These are phyloP conservation scores for Chlorella sp. DNA, from an alignment of 139 green algal species.

Conservation along the genomic window DNA sequence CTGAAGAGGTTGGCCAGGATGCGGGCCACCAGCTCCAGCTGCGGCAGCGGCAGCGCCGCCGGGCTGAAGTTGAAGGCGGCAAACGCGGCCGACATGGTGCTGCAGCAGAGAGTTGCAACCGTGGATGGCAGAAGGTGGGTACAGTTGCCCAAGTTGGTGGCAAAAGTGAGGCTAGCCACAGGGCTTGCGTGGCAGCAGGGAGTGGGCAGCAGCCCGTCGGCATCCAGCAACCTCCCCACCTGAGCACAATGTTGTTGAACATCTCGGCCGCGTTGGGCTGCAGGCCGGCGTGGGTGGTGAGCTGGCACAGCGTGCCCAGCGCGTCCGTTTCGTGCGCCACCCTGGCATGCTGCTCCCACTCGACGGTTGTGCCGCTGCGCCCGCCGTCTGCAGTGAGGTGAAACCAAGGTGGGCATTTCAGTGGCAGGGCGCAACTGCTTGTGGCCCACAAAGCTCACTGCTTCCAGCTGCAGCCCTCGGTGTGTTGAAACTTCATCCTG, in stretches of 20 bases:
- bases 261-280: constrained; percentile 28
- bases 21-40: constrained; percentile 33
- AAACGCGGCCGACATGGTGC: constrained; percentile 37
- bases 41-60: constrained; percentile 25
- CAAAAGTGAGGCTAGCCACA: too few species aligned
- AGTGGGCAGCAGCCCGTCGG: background rate
- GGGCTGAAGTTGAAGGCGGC: constrained; percentile 63
- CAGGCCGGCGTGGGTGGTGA: constrained; percentile 8
- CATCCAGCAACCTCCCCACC: background rate
- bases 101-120: background rate
- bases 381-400: background rate
- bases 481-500: too few species aligned
- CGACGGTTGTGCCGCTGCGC: background rate
- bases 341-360: background rate
- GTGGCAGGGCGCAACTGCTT: background rate
- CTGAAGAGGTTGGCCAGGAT: constrained; percentile 26
- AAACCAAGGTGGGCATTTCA: background rate
- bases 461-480: too few species aligned
- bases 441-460: too few species aligned
- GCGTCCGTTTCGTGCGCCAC: constrained; percentile 20
- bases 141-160: background rate
- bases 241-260: constrained; percentile 43
- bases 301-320: constrained; percentile 31
- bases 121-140: background rate
- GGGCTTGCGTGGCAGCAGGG: too few species aligned